phyloP scores from a whole-genome alignment of 192 early-diverging fungal genomes.

The Linnemannia zychae region DNA sequence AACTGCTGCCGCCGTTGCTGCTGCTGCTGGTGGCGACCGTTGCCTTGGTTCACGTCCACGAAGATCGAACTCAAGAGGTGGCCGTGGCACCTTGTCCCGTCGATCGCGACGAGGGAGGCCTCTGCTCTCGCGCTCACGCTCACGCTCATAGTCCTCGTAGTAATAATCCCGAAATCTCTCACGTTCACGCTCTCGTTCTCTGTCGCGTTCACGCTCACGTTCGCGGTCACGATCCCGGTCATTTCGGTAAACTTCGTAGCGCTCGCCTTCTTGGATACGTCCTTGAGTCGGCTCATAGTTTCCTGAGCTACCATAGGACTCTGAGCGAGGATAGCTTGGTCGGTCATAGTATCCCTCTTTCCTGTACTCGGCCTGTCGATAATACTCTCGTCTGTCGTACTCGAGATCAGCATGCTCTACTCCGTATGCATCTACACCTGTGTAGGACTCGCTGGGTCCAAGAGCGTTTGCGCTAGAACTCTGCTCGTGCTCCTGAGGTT shows the following conservation, averaged over 20 bases:
- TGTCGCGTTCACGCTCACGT: conserved; percentile 40
- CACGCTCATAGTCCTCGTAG: conserved; percentile 34
- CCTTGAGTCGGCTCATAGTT: conserved; percentile 29
- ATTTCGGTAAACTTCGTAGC: conserved; percentile 39
- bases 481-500: background rate
- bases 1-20: conserved; percentile 23
- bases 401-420: conserved; percentile 23
- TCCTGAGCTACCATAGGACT: conserved; percentile 32
- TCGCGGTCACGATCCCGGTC: conserved; percentile 46
- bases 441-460: conserved; percentile 3
- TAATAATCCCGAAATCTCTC: background rate
- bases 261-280: conserved; percentile 35
- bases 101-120: conserved; percentile 35
- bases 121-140: conserved; percentile 31
- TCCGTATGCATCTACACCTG: conserved; percentile 12
- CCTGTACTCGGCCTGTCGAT: conserved; percentile 35
- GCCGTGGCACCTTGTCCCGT: conserved; percentile 24
- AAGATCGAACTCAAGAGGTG: background rate
- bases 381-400: conserved; percentile 35
- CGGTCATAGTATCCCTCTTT: conserved; percentile 43
- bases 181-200: conserved; percentile 17
- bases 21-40: conserved; percentile 7
- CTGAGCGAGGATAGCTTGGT: conserved; percentile 31
- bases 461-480: conserved; percentile 14
- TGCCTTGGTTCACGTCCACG: conserved; percentile 6